Base-by-base conservation (phyloP, 768 basidiomycete species). In the Mycena polygramma region DNA sequence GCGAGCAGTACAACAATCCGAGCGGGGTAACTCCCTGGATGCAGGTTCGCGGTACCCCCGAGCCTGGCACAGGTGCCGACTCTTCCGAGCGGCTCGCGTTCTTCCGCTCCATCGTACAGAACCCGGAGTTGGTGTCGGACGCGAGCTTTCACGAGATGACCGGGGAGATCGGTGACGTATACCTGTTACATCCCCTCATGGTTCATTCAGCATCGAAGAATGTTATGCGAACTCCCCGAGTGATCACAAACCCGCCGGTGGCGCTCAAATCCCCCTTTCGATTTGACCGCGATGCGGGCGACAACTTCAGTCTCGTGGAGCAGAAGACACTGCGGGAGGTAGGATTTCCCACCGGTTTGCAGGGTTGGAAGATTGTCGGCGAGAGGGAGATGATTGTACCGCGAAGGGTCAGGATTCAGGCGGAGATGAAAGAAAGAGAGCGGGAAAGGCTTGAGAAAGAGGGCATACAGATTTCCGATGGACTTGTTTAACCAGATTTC, bases 201-300 rank as follows among this genome's bases (percentile, higher is more conserved):
- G 76, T 90, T 71, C 91, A 91, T 73, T 87, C 89, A 15, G 90
- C 90, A 14, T 87, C 88, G 39, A 88, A 86, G 77, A 91, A 91
- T 75, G 80, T 86, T 72, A 79, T 86, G 48, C 86, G 90, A 30
- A 78, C 83, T 22, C 88, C 87, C 30, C 82, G 90, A 69, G 81
- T 92, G 63, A 91, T 91, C 75, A 90, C 90, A 52, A 92, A 91
- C 72, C 90, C 90, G 62, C 89, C 90, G 6, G 89, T 90, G 10
- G 80, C 84, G 43, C 79, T 90, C 59, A 83, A 82, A 59, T 80
- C 85, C 66, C 89, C 90, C 26, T 91, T 91, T 78, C 81, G 84
- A 43, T 88, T 90, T 73, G 73, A 82, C 48, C 79, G 86, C 51
- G 81, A 79, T 35, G 76, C 86, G 72, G 79, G 81, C 15, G 78